These are phyloP conservation scores for Neospora caninum DNA, from an alignment of 169 alveolate species.

Conservation along the genomic window DNA sequence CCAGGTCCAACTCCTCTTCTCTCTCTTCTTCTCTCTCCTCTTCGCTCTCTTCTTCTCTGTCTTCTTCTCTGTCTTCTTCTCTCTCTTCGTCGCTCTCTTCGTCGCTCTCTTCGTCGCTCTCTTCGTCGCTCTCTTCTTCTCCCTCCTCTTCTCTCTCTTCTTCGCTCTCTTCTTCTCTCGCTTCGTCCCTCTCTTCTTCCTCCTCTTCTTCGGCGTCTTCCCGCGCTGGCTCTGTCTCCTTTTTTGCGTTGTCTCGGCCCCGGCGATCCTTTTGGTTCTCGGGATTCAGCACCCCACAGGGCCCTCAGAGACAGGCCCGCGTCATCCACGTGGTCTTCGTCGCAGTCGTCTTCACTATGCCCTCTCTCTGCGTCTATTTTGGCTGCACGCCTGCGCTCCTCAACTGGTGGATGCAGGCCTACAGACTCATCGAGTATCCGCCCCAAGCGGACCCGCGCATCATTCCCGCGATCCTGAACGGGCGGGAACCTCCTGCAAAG, in stretches of 20 bases:
- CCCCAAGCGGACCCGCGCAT: constrained; percentile 57
- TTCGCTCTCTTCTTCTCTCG: background rate
- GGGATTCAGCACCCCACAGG: constrained; percentile 27
- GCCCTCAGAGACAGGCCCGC: background rate
- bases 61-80: background rate
- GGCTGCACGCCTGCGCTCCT: constrained; percentile 55
- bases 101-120: background rate
- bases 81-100: background rate
- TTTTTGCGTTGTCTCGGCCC: background rate
- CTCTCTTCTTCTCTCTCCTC: background rate
- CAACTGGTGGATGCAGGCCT: constrained; percentile 49
- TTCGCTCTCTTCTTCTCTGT: background rate
- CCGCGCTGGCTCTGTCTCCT: background rate
- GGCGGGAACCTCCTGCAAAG: constrained; percentile 30
- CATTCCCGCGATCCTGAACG: constrained; percentile 20
- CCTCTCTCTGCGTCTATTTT: constrained; percentile 42
- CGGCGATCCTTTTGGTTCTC: constrained; percentile 19
- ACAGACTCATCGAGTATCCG: constrained; percentile 41
- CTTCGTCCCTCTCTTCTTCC: background rate
- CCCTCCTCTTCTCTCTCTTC: background rate
- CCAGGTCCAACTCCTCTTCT: background rate
- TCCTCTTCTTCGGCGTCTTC: background rate
- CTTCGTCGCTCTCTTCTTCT: background rate
- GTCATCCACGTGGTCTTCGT: constrained; percentile 1
- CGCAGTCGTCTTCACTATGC: constrained; percentile 24